Conservation (phyloP, 2,329 filamentous ascomycete genomes). For the Davidsoniella eucalypti region DNA sequence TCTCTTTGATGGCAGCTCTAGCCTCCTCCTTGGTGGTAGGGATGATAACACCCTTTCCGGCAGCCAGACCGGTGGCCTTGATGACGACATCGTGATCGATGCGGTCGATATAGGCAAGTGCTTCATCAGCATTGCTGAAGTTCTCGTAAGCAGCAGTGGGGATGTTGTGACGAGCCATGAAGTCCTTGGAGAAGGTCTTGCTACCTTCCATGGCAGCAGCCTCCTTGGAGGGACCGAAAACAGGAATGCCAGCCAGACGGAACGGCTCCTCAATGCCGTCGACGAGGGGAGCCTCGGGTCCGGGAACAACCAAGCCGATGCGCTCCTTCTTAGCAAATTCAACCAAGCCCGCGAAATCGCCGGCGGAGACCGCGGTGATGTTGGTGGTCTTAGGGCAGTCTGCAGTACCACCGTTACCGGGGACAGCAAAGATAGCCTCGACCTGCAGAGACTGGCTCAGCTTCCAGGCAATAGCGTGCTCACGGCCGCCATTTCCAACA, state of each 20-base stretch:
- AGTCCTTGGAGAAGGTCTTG: slow-evolving; percentile 95
- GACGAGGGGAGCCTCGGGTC: slow-evolving; percentile 86
- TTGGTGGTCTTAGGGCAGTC: slow-evolving; percentile 57
- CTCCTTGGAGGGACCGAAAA: slow-evolving; percentile 71
- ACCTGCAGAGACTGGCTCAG: slow-evolving; percentile 67
- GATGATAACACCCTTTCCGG: slow-evolving; percentile 90
- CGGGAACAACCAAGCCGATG: slow-evolving; percentile 73
- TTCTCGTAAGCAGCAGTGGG: slow-evolving; percentile 85
- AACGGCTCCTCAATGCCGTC: slow-evolving; percentile 81
- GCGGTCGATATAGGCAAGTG: slow-evolving; percentile 55
- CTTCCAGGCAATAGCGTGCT: slow-evolving; percentile 92
- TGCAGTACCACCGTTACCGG: slow-evolving; percentile 79
- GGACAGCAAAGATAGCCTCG: slow-evolving; percentile 53
- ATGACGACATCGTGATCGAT: slow-evolving; percentile 67
- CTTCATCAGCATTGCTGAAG: slow-evolving; percentile 61
- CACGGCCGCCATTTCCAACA: slow-evolving; percentile 83
- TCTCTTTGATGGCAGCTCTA: slow-evolving; percentile 62
- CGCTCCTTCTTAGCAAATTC: slow-evolving; percentile 54
- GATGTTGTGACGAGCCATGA: slow-evolving; percentile 82
- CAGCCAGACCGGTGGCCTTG: slow-evolving; percentile 83
- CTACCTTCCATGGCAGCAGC: slow-evolving; percentile 88
- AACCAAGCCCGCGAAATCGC: slow-evolving; percentile 66
- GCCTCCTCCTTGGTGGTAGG: slow-evolving; percentile 71
- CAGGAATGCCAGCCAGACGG: slow-evolving; percentile 52
- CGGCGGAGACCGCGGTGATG: slow-evolving; percentile 47